A percentile compares a stretch with the other conserved stretches of the same genome.
Conservation (phyloP, 805 yeast genomes). For the Sugiyamaella floridensis region DNA sequence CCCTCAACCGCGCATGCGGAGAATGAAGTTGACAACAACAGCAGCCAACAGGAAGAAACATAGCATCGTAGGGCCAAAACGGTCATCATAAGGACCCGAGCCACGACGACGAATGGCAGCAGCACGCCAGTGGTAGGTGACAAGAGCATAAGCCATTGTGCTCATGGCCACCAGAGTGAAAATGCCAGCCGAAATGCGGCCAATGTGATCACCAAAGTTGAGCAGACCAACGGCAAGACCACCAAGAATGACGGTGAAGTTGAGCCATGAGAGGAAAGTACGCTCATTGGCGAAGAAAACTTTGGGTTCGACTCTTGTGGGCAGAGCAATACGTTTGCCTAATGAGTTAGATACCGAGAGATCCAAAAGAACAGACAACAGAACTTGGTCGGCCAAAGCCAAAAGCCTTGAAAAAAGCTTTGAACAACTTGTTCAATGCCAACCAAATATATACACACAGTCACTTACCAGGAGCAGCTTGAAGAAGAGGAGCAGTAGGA, state of each 20-base stretch:
- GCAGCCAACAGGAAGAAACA: constrained; percentile 91
- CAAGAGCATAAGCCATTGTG: constrained; percentile 91
- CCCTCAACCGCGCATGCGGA: constrained; percentile 46
- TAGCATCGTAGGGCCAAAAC: constrained; percentile 96
- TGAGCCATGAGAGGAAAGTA: constrained; percentile 96
- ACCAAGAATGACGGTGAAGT: constrained; percentile 96
- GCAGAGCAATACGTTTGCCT: constrained; percentile 90
- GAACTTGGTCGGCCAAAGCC: too few relatives aligned
- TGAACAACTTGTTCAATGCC: too few relatives aligned
- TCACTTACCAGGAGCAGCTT: constrained; percentile 57
- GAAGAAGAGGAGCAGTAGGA: constrained; percentile 56
- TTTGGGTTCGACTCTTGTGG: constrained; percentile 97
- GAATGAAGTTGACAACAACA: constrained; percentile 83
- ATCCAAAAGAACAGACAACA: too few relatives aligned
- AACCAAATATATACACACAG: neutral
- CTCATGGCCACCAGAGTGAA: constrained; percentile 97
- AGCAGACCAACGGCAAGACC: constrained; percentile 93
- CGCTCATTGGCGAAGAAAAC: constrained; percentile 98
- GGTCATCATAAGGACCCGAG: constrained; percentile 97
- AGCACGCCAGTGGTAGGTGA: constrained; percentile 99
- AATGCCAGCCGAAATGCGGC: constrained; percentile 85
- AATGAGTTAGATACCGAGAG: neutral
- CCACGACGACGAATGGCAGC: constrained; percentile 97
- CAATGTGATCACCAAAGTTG: constrained; percentile 92
- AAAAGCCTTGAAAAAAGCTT: too few relatives aligned